Evolutionary conservation across 2,329 filamentous ascomycete species (phyloP), one percentile per base, ranked within the genome.

Genomic region (Alternaria atra): DNA sequence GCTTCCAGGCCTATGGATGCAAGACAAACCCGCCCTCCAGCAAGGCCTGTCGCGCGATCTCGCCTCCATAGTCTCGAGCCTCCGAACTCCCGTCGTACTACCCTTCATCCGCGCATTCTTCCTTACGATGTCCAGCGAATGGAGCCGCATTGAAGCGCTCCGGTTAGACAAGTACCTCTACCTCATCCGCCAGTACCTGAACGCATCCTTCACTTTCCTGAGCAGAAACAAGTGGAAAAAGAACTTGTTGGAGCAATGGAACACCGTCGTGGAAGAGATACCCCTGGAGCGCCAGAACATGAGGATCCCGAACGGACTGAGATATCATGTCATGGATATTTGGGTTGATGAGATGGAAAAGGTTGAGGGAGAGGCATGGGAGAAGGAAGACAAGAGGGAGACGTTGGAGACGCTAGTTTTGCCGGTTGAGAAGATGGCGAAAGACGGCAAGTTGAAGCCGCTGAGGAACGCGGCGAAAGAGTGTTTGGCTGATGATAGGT

Each of bases 161-260:
- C 79, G 83, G 34, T 90, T 98, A 83, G 93, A 99, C 80, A 99
- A 99, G 83, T 98, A 96, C 74, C 82, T 99, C 58, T 85, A 94
- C 68, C 85, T 98, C 17, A 90, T 96, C 59, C 86, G 95, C 53
- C 87, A 91, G 66, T 92, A 93, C 69, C 82, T 97, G 13, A 88
- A 86, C 37, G 89, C 90, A n/a, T 88, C 89, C 9, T 88, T 97
- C 64, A 79, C 77, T 48, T 79, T 80, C 20, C 71, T 85, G 67
- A 60, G 69, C 73, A 82, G 80, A 56, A 76, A 72, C n/a, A 71
- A 75, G 55, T 84, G 79, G 78, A 73, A 82, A 29, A 73, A 69
- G 29, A 69, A 67, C 10, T 40, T 77, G 7, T 65, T 86, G 12
- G 75, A 77, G 44, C 73, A 77, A 42, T 84, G 83, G 69, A 75